These are phyloP conservation scores for Gymnopilus dilepis DNA, from an alignment of 768 basidiomycete species.

Conservation along the genomic window DNA sequence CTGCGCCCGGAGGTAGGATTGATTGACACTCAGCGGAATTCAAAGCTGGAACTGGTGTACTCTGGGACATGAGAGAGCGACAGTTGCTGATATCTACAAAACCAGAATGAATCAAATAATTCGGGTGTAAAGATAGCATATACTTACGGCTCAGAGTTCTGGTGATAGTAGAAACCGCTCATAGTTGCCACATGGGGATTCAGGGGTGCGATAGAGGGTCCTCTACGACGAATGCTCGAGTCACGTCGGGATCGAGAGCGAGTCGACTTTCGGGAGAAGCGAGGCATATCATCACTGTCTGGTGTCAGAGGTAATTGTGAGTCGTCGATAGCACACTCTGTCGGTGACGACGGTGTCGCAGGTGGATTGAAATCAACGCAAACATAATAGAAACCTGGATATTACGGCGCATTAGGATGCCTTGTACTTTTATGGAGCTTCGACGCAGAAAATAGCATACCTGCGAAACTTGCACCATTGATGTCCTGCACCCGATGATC, in stretches of 20 bases:
- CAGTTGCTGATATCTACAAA: slow-evolving; percentile 82
- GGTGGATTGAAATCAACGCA: slow-evolving; percentile 90
- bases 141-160: slow-evolving; percentile 89
- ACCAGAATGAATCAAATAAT: slow-evolving; percentile 12
- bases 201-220: slow-evolving; percentile 53
- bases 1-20: not conserved
- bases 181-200: slow-evolving; percentile 68
- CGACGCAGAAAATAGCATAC: slow-evolving; percentile 46
- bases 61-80: slow-evolving; percentile 82
- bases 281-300: slow-evolving; percentile 25
- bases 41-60: slow-evolving; percentile 76
- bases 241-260: slow-evolving; percentile 46
- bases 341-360: slow-evolving; percentile 39
- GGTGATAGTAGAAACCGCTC: slow-evolving; percentile 93
- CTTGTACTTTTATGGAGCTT: slow-evolving; percentile 1
- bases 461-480: slow-evolving; percentile 93
- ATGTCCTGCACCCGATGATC: slow-evolving; percentile 94
- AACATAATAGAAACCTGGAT: slow-evolving; percentile 89
- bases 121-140: slow-evolving; percentile 7
- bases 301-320: slow-evolving; percentile 40
- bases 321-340: slow-evolving; percentile 25
- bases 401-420: slow-evolving; percentile 20
- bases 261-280: slow-evolving; percentile 8
- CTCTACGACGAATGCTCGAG: slow-evolving; percentile 54
- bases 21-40: slow-evolving; percentile 67